Base-by-base conservation (phyloP, 2,329 filamentous ascomycete species). In the Stemphylium vesicarium region DNA sequence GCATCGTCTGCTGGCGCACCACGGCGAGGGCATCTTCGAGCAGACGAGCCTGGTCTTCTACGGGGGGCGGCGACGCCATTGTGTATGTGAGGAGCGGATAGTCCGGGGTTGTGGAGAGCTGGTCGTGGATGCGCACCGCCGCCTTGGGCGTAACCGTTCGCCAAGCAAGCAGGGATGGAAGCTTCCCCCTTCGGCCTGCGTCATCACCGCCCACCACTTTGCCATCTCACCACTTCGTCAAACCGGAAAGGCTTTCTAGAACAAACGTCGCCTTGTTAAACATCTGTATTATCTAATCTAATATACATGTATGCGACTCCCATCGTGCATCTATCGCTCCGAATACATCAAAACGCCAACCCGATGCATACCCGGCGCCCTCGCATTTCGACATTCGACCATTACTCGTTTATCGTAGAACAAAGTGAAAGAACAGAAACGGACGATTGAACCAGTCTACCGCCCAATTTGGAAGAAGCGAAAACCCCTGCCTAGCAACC, bases 11-110 rank as follows among this genome's bases (percentile, higher is more conserved):
- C 80, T 98, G 94, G 80, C 94, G 91, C 79, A 99, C 96, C 47
- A 96, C 94, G 59, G 90, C 87, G 78, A 98, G 82, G 72, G 96
- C 95, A 88, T 99, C 95, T 81, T 99, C 95, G 68, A 99, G 88
- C 81, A 99, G 86, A 72, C 93, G 90, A 71, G 91, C 92, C 85
- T 88, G 80, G 69, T 82, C 79, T 77, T 82, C 80, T 63, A 80
- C 79, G 63, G 79, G 77, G 59, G 80, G 79, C 67, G 80, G 75
- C 70, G 78, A 77, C 72, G 77, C 74, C 76, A 78, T 79, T 69
- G 70, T 73, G 63, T 55, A 52, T 60, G 26, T 38, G 53, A 29
- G 42, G 38, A 48, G 62, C 51, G 57, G 60, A 53, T 52, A 58
- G 55, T 66, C 68, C 62, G 69, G 69, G 63, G 63, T 66, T 61